Percentiles rank a stretch among this genome's conserved stretches.
These are phyloP conservation scores for Didymella sp. DNA, from an alignment of 2,329 filamentous ascomycete species.

Conservation along the genomic window DNA sequence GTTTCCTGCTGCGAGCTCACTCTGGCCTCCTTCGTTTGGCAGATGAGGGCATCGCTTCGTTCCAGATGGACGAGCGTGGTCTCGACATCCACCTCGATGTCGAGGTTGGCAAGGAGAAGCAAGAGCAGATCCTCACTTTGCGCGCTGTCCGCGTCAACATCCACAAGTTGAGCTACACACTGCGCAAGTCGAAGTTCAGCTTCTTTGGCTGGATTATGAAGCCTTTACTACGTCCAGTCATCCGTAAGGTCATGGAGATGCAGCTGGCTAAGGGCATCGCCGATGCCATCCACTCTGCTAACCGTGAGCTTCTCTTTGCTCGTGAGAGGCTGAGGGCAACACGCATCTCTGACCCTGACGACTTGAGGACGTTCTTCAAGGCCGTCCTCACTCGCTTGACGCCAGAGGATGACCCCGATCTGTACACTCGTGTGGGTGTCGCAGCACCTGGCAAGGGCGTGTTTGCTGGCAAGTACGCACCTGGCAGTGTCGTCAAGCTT, in stretches of 20 bases:
- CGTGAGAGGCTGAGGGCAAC: constrained; percentile 86
- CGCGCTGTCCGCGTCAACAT: constrained; percentile 79
- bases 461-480: constrained; percentile 86
- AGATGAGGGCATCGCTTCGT: constrained; percentile 84
- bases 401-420: constrained; percentile 75
- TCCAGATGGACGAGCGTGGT: constrained; percentile 84
- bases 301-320: constrained; percentile 86
- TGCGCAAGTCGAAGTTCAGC: constrained; percentile 77
- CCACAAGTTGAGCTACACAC: constrained; percentile 82
- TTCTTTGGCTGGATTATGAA: constrained; percentile 84
- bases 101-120: constrained; percentile 76
- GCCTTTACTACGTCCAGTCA: constrained; percentile 79
- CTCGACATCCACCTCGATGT: constrained; percentile 86
- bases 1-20: constrained; percentile 86
- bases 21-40: constrained; percentile 75
- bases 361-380: constrained; percentile 81
- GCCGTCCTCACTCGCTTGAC: constrained; percentile 79
- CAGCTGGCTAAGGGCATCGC: constrained; percentile 76
- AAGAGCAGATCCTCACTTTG: constrained; percentile 83
- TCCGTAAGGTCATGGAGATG: constrained; percentile 79
- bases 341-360: constrained; percentile 79
- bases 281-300: constrained; percentile 73
- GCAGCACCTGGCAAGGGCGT: constrained; percentile 66
- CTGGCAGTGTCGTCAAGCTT: constrained; percentile 86
- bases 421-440: constrained; percentile 77